Evolutionary conservation across 495 filamentous ascomycete genomes (phyloP), one percentile per base, ranked within the genome.

Genomic region (Entonaema liquescens): DNA sequence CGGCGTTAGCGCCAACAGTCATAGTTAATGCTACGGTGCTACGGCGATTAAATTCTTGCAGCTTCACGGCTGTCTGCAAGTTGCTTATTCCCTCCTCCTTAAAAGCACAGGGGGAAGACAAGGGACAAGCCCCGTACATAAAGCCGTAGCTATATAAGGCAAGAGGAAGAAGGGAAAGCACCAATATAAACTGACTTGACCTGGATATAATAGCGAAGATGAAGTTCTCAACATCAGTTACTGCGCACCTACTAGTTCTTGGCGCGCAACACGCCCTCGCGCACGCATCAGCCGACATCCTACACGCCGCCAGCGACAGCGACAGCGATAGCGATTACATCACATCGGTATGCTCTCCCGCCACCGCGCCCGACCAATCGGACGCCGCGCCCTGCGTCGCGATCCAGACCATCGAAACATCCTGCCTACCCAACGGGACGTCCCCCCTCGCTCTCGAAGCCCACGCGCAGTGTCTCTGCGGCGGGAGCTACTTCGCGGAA

Each of bases 391-490:
- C 77, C 1, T 78, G 78, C 59, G 40, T 76, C 25, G 68, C 70
- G 15, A 71, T 79, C 68, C 66, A 72, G 42, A 68, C 50, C 33
- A 77, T 78, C 38, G 76, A 80, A 42, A 67, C 66, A 3, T 40
- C 68, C 0, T 80, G 76, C 71, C 58, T 40, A 25, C 72, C 75
- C 36, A 77, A 76, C 53, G 76, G 69, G 36, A 77, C 72, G 19
- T 67, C 60, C 21, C 58, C 74, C 12, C 66, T 76, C 2, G 74
- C 59, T 5, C 66, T 79, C 26, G 67, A 74, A 25, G 80, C 79
- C 8, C 79, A 82, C 68, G 77, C 79, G 31, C 63, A 81, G 59
- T 82, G 81, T 64, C 79, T 80, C 58, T 83, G 81, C 73, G 65
- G 64, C 42, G 80, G 81, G 1, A 76, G 73, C 58, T 81, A 75